Evolutionary conservation across 176 grass and related monocot species (phyloP), one percentile per base, ranked within the genome.

Genomic region (Juncus inflexus): DNA sequence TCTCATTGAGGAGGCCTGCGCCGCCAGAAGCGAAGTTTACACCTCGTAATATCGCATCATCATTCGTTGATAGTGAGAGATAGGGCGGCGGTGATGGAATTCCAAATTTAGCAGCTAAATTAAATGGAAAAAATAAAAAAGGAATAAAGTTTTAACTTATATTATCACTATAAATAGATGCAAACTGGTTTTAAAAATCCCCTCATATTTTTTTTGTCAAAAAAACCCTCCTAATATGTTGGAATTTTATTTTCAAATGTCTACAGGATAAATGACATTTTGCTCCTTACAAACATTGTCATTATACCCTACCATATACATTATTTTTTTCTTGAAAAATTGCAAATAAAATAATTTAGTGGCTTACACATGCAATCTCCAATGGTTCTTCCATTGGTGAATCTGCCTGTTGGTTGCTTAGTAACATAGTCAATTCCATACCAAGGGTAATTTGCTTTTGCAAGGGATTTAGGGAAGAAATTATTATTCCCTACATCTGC

Each of bases 401-500:
- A 99, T 72, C 94, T 80, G 14, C 94, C 94, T 40, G 88, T 99
- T 8, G 94, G 83, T 16, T 49, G 66, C 19, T 86, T 81, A 12
- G 6, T 74, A 7, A 49, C 2, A 72, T 89, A 92, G 60, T 99
- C 94, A 15, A 99, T 67, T 42, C 85, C 94, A 72, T 99, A 99
- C 94, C 94, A 92, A 35, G 85, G 85, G 68, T 89, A 99, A 65
- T 99, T 63, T 37, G 75, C 87, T 66, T 90, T 99, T 58, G 94
- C 94, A 12, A 99, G 65, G 67, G 88, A 92, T 4, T 86, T 72
- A 6, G 79, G 72, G 52, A 99, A 86, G 75, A 86, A 86, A 40
- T 99, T 92, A 83, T 99, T 92, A 76, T 90, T 99, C 40, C 94
- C 88, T 6, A 92, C 89, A 60, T 92, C 94, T 1, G 88, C 87